Evolutionary conservation across 192 early-diverging fungal species (phyloP).

Genomic region (Coemansia sp.): DNA sequence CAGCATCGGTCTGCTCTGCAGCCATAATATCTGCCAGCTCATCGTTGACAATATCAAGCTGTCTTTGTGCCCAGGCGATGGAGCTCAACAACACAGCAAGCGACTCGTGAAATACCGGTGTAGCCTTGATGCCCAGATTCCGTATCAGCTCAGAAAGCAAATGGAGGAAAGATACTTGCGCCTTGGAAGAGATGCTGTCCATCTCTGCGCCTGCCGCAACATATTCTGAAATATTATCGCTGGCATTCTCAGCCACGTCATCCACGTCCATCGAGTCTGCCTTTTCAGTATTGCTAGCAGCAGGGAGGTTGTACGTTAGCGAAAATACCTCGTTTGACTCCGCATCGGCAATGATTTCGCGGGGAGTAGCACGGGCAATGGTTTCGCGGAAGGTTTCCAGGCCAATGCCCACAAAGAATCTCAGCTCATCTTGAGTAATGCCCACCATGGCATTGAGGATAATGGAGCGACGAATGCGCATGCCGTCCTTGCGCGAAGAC

Average conservation of each 20-base stretch:
- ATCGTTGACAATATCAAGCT: slow-evolving; percentile 48
- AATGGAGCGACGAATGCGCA: slow-evolving; percentile 71
- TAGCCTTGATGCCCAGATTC: slow-evolving; percentile 72
- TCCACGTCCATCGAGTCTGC: slow-evolving; percentile 34
- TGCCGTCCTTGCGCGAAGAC: slow-evolving; percentile 64
- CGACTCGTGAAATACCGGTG: slow-evolving; percentile 69
- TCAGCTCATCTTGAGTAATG: slow-evolving; percentile 63
- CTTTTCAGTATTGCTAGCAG: background rate
- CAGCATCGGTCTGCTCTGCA: slow-evolving; percentile 14
- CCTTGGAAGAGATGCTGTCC: slow-evolving; percentile 37
- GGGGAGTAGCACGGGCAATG: slow-evolving; percentile 32
- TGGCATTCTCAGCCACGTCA: slow-evolving; percentile 1
- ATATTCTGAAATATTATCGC: background rate
- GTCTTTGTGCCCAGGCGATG: slow-evolving; percentile 60
- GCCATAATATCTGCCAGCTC: slow-evolving; percentile 26
- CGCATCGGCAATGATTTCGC: slow-evolving; percentile 29
- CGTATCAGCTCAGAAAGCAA: slow-evolving; percentile 78
- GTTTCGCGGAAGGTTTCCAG: slow-evolving; percentile 68
- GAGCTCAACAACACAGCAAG: slow-evolving; percentile 76
- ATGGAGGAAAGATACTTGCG: slow-evolving; percentile 79
- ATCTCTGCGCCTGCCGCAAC: slow-evolving; percentile 7
- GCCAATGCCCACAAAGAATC: slow-evolving; percentile 75
- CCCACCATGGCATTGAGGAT: slow-evolving; percentile 81
- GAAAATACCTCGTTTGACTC: slow-evolving; percentile 37
- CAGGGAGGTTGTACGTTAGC: slow-evolving; percentile 10